Base-by-base conservation (phyloP, 805 yeast species). In the Kodamaea leandrae region DNA sequence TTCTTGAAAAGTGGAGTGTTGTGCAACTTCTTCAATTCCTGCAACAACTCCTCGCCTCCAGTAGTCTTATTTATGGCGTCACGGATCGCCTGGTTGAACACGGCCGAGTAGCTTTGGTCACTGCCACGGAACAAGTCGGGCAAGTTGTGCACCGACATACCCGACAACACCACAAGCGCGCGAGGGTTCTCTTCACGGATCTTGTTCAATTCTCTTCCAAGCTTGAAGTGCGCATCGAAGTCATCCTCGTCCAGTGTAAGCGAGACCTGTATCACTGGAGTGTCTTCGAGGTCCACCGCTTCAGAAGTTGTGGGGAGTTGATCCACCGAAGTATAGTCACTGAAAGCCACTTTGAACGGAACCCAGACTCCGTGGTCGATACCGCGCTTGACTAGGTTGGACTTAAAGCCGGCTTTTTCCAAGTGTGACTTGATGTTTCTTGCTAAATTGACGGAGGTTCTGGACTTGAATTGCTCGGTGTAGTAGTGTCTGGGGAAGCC, bases 291-390 rank as follows among this genome's bases (percentile, higher is more conserved):
- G 42, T 75, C 79, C 37, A 52, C 45, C n/a, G 28, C 16, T 29
- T 68, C 64, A 7, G 44, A 39, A 10, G 37, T 36, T 18, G 21
- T 14, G 29, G 36, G 10, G 4, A 20, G 7, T 23, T 68, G 67
- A 19, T 68, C 56, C 25, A 40, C 30, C 1, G 49, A 32, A 30
- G 45, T 57, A 30, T 77, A 70, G 47, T 57, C 57, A 4, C 63
- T 53, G 43, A 85, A 83, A 6, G 86, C 87, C 17, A 82, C 84
- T 53, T 83, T 79, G 44, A 82, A 69, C 1, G 91, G 91, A 4
- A 83, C 89, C 88, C 91, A 86, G 6, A 72, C 82, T 5, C 95
- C 95, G 61, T 86, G 95, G 55, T 86, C 95, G 16, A 86, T 60
- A 7, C 93, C 93, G 42, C 93, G 65, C n/a, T 63, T 55, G 0